A percentile compares a stretch with the other conserved stretches of the same genome.
Evolutionary conservation across 768 basidiomycete species (phyloP).

Genomic region (Tricholoma matsutake): DNA sequence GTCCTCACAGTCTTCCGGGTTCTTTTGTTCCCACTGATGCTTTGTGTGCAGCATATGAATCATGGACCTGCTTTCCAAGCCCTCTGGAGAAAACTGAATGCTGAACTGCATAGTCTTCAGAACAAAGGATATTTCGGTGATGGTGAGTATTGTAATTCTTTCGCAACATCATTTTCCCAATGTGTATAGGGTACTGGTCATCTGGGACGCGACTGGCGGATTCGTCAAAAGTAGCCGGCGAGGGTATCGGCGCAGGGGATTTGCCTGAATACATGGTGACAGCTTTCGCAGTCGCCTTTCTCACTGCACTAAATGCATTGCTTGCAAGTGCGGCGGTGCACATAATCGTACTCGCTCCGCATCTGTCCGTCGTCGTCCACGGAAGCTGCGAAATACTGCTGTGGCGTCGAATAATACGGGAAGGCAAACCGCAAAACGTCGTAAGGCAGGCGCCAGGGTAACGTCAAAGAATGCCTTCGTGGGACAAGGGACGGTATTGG

Average conservation of each 20-base stretch:
- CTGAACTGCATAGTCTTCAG: slow-evolving; percentile 70
- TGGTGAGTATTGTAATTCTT: slow-evolving; percentile 38
- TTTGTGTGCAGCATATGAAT: slow-evolving; percentile 62
- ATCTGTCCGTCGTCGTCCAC: slow-evolving; percentile 37
- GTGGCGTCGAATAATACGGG: slow-evolving; percentile 58
- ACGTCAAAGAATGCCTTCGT: slow-evolving; percentile 57
- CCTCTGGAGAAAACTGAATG: slow-evolving; percentile 63
- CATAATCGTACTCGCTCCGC: slow-evolving; percentile 61
- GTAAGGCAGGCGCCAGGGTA: slow-evolving; percentile 71
- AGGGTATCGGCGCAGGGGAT: slow-evolving; percentile 51
- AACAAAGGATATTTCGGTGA: slow-evolving; percentile 79
- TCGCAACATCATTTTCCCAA: neutral
- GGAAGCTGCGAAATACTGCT: slow-evolving; percentile 21
- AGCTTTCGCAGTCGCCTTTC: slow-evolving; percentile 8
- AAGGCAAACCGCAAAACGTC: slow-evolving; percentile 59
- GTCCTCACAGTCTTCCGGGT: slow-evolving; percentile 30
- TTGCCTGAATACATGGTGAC: slow-evolving; percentile 76
- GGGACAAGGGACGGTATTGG: slow-evolving; percentile 53
- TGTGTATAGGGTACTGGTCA: slow-evolving; percentile 71
- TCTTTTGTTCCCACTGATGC: neutral
- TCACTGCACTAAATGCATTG: neutral
- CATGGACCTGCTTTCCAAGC: slow-evolving; percentile 76
- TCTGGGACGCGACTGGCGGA: slow-evolving; percentile 69
- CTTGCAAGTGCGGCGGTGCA: slow-evolving; percentile 71
- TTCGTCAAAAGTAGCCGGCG: slow-evolving; percentile 50